A percentile compares a stretch with the other conserved stretches of the same genome.
These are phyloP conservation scores for Acrodontium crateriforme DNA, from an alignment of 2,329 filamentous ascomycete species.

Conservation along the genomic window DNA sequence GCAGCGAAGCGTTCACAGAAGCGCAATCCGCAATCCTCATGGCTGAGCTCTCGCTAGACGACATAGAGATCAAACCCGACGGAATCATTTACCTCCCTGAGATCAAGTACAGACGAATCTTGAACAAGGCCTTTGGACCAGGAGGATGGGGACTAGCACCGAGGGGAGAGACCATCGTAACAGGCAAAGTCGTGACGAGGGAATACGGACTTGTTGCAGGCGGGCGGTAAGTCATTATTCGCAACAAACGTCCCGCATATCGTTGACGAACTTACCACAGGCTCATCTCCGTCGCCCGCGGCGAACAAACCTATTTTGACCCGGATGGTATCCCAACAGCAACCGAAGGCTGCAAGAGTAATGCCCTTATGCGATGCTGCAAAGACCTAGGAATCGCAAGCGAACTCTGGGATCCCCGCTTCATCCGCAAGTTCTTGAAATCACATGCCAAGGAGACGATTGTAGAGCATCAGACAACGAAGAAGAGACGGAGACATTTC, in stretches of 20 bases:
- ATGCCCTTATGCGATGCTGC: conserved; percentile 94
- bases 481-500: conserved; percentile 83
- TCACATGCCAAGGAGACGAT: conserved; percentile 65
- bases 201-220: conserved; percentile 87
- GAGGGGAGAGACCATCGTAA: conserved; percentile 70
- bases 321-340: conserved; percentile 84
- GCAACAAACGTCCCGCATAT: conserved; percentile 1
- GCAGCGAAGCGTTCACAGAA: conserved; percentile 52
- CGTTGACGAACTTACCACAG: conserved; percentile 33
- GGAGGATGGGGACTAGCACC: conserved; percentile 93
- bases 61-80: conserved; percentile 96
- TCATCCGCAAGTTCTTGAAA: conserved; percentile 69
- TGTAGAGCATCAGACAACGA: conserved; percentile 75
- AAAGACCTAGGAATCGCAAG: conserved; percentile 92
- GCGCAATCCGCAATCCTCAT: conserved; percentile 58
- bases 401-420: conserved; percentile 92
- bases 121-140: conserved; percentile 85
- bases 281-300: conserved; percentile 80
- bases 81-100: conserved; percentile 93
- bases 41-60: conserved; percentile 50
- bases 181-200: conserved; percentile 65
- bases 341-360: conserved; percentile 93
- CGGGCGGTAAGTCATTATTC: conserved; percentile 52
- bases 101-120: conserved; percentile 88
- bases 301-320: conserved; percentile 87